Evolutionary conservation across 148 eudicot genomes (phyloP), one percentile per base, ranked within the genome.

Genomic region (Chenopodium quinoa): DNA sequence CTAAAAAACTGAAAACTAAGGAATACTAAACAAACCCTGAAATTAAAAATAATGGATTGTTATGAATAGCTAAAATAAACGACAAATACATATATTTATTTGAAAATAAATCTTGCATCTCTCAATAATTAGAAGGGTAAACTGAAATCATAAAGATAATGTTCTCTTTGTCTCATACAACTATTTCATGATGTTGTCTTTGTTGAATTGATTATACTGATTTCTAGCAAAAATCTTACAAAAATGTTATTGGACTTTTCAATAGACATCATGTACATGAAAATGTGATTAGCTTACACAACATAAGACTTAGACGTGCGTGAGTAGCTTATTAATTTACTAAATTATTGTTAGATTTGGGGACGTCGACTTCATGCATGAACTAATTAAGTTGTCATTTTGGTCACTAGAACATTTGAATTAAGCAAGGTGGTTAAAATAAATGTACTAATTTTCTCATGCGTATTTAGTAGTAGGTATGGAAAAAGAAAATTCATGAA

Each of bases 391-490:
- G 25, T 62, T 62, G 25, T 22, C 27, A 62, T 62, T 56, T 62
- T 62, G 66, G 25, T n/a, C 66, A 62, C 66, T 62, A 62, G 66
- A 62, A 20, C 22, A 22, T 62, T 7, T 56, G 66, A 62, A 12
- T 11, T 62, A 32, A 69, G 72, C 46, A 14, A 68, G 71, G 71
- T n/a, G 11, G 75, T 40, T 71, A 71, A 34, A 19, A 9, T 25
- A 13, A 9, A 65, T 65, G 69, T 65, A 29, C 71, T 29, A 66
- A 27, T 20, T 27, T 12, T 44, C 44, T 71, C 14, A 0, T 22
- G 44, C 20, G 14, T 44, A 71, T 37, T 8, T 16, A 71, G 75
- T 73, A 73, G 76, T 73, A 73, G 76, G 76, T 73, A 48, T 46
- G 9, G 76, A 73, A 73, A 73, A 73, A 73, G 19, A 73, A 73